These are phyloP conservation scores for Grosmannia serpens DNA, from an alignment of 2,329 filamentous ascomycete genomes.

Conservation along the genomic window DNA sequence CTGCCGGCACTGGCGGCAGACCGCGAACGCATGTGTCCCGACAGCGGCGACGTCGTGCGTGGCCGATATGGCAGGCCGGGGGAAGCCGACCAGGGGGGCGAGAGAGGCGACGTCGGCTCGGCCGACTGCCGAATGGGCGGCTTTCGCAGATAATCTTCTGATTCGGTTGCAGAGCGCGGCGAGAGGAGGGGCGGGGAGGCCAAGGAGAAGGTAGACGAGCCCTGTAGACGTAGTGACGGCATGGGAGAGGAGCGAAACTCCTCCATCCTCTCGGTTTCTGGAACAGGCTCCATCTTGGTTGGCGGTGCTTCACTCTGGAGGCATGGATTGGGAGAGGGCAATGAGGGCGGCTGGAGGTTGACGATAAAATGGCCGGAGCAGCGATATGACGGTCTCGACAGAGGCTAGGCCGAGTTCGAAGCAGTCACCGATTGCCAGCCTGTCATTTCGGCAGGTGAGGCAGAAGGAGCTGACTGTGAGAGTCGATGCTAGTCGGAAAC, in stretches of 20 bases:
- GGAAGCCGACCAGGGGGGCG: slow-evolving; percentile 36
- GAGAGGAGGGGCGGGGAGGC: slow-evolving; percentile 26
- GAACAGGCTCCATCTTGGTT: slow-evolving; percentile 51
- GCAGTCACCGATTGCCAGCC: not conserved
- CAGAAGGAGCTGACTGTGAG: not conserved
- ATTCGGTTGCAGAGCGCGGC: slow-evolving; percentile 1
- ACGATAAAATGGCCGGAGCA: not conserved
- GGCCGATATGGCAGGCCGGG: slow-evolving; percentile 44
- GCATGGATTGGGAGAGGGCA: not conserved
- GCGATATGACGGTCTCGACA: not conserved
- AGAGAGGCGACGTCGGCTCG: slow-evolving; percentile 44
- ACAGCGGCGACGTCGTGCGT: slow-evolving; percentile 50
- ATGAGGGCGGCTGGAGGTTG: not conserved
- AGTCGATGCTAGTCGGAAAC: not conserved
- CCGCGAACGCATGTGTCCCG: slow-evolving; percentile 46
- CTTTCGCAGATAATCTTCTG: slow-evolving; percentile 26
- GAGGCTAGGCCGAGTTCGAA: not conserved
- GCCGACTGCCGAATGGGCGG: slow-evolving; percentile 46
- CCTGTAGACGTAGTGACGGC: slow-evolving; percentile 39
- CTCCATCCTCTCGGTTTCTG: slow-evolving; percentile 57
- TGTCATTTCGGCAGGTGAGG: not conserved
- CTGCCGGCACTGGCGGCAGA: slow-evolving; percentile 41
- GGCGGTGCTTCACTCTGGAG: not conserved
- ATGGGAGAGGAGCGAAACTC: slow-evolving; percentile 49
- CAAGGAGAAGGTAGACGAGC: slow-evolving; percentile 5